These are phyloP conservation scores for Ceratobasidium papillatum DNA, from an alignment of 1,284 basidiomycete species.

Conservation along the genomic window DNA sequence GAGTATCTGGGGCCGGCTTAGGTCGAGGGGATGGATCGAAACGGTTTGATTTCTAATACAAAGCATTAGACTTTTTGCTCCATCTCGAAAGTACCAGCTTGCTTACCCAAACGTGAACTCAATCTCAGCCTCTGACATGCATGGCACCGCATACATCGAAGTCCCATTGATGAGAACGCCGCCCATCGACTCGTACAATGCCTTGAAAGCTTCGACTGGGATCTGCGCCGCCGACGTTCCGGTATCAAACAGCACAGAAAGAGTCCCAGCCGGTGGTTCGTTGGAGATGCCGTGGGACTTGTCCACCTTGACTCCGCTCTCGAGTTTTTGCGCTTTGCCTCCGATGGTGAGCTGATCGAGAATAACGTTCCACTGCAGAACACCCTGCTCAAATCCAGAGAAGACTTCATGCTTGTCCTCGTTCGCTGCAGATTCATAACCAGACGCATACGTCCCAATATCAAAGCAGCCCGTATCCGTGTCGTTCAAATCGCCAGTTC, in stretches of 20 bases:
- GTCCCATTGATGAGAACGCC: conserved; percentile 7
- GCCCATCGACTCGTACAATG: conserved; percentile 20
- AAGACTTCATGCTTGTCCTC: conserved; percentile 6
- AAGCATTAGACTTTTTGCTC: not conserved
- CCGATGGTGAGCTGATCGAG: conserved; percentile 3
- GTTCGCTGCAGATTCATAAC: conserved; percentile 17
- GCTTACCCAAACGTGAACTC: conserved; percentile 19
- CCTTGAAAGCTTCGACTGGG: conserved; percentile 4
- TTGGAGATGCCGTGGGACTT: not conserved
- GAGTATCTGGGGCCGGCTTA: not conserved
- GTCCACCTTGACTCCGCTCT: not conserved
- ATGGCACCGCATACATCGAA: conserved; percentile 14
- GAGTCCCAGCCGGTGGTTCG: conserved; percentile 5
- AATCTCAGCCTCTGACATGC: conserved; percentile 5
- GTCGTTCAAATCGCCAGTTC: conserved; percentile 28
- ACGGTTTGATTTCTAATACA: conserved; percentile 5
- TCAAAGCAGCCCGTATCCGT: conserved; percentile 29
- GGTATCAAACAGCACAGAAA: conserved; percentile 31
- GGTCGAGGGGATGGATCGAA: conserved; percentile 5
- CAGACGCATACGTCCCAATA: conserved; percentile 31
- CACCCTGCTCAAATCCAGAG: not conserved
- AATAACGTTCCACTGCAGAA: conserved; percentile 22
- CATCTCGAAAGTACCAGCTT: not conserved
- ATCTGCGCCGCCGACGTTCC: conserved; percentile 29
- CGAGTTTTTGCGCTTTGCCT: conserved; percentile 1